Evolutionary conservation across 768 basidiomycete species (phyloP), one percentile per base, ranked within the genome.

Genomic region (Lanmaoa rubissima): DNA sequence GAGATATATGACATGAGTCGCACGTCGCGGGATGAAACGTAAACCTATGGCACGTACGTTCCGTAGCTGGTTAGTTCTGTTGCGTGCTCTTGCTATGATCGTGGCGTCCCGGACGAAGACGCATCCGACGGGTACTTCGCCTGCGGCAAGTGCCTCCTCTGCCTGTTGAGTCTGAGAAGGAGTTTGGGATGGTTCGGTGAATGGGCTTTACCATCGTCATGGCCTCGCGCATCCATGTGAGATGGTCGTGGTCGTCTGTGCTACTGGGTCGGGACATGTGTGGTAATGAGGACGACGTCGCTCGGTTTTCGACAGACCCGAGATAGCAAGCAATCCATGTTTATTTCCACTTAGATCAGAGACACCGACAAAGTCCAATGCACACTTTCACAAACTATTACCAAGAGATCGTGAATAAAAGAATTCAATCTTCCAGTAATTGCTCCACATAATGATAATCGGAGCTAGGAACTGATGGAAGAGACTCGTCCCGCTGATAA

Each of bases 121-220:
- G 63, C 97, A 98, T 21, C 97, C 97, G 1, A 99, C 95, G 1
- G 97, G 97, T 5, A 98, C 97, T 74, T 99, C 97, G 24, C 83
- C 79, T 1, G 87, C 85, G 32, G 79, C 77, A 28, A 98, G 75
- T 5, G 97, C 97, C 71, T 98, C 92, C 63, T 90, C 83, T 48
- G 91, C 91, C 90, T 91, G 62, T 51, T 43, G 31, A 28, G 19
- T n/a, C 24, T 65, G 42, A 66, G 54, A 60, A 39, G 24, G 40
- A 50, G 19, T 52, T 8, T 39, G 13, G 12, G 10, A 4, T 21
- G 8, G 42, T 13, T 47, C 0, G 9, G 21, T 14, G 43, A 26
- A 47, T 9, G 28, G 8, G 10, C 34, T 76, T 65, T 61, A 87
- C 94, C 93, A 95, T 94, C 5, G 69, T 69, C 78, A 96, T 82